Evolutionary conservation across 352 stramenopile genomes (phyloP), one percentile per base, ranked within the genome.

Genomic region (Saprolegnia parasitica): DNA sequence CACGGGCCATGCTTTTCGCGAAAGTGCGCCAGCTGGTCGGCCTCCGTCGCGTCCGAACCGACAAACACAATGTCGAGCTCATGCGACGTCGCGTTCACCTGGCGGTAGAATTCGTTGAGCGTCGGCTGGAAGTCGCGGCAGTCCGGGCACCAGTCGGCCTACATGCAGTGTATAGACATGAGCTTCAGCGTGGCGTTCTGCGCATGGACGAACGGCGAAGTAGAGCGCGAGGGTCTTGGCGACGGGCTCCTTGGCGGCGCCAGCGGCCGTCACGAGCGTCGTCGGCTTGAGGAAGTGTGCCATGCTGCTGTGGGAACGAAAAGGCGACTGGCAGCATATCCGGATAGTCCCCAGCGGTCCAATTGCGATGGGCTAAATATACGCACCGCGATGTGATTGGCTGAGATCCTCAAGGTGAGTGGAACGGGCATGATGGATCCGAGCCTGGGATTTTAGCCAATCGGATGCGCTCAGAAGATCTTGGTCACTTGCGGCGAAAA

Each of bases 131-230:
- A 93, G 40, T 67, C 73, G 66, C 83, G 84, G 77, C 87, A 95
- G 73, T 93, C 79, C 2, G 85, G 84, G 60, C 87, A 95, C 87
- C 87, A 93, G 54, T 93, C 84, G 1, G 87, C 85, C 82, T 92
- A 40, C 72, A 78, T 32, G 23, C n/a, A n/a, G n/a, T 50, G 5
- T 5, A 35, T 35, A 5, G 29, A 5, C 26, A 75, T 32, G 29
- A 39, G 58, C 37, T 67, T 5, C 20, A 26, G n/a, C 49, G 9
- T 26, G 46, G 4, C 46, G 20, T 11, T 13, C 15, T 67, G 24
- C 16, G 15, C 8, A 55, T 71, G 13, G 10, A 24, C 77, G 50
- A 50, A 90, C 84, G 45, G 83, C 78, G 68, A 95, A 95, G 76
- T 90, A 93, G 18, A 95, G 75, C 70, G 84, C 86, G 45, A 89